Evolutionary conservation across 2,329 filamentous ascomycete species (phyloP).

Genomic region (Fusarium brevicatenulatum): DNA sequence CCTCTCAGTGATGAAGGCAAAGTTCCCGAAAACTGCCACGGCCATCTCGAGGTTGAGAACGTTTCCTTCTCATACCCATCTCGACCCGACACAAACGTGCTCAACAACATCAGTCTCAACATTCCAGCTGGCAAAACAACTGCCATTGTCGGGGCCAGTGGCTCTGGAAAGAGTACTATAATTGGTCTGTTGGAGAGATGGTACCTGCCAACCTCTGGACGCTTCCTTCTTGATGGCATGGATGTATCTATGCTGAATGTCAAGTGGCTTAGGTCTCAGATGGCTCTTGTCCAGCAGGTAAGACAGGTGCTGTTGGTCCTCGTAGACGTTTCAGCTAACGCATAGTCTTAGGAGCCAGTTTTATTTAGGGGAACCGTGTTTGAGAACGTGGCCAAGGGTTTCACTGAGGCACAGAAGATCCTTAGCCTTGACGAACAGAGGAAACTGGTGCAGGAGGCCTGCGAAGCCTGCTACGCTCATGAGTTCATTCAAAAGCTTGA

Average conservation of each 20-base stretch:
- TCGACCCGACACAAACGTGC: slow-evolving; percentile 65
- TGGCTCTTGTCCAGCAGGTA: slow-evolving; percentile 53
- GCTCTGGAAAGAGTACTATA: slow-evolving; percentile 76
- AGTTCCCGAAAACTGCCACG: slow-evolving; percentile 29
- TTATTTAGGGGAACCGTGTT: slow-evolving; percentile 45
- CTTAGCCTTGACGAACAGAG: background rate
- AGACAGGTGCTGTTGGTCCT: fast-evolving
- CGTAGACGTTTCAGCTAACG: background rate
- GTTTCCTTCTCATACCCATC: slow-evolving; percentile 75
- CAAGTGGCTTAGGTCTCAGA: slow-evolving; percentile 59
- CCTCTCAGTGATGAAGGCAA: slow-evolving; percentile 8
- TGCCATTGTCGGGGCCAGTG: slow-evolving; percentile 76
- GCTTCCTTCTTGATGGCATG: slow-evolving; percentile 51
- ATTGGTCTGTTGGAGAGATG: slow-evolving; percentile 73
- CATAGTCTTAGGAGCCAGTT: slow-evolving; percentile 29
- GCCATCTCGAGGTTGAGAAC: slow-evolving; percentile 61
- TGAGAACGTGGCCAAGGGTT: slow-evolving; percentile 41
- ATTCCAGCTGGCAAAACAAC: slow-evolving; percentile 70
- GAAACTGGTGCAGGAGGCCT: slow-evolving; percentile 26
- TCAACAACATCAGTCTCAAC: slow-evolving; percentile 63
- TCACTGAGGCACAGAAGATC: slow-evolving; percentile 25
- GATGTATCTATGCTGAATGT: slow-evolving; percentile 53
- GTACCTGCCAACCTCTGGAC: slow-evolving; percentile 58
- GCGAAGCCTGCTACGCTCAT: slow-evolving; percentile 37
- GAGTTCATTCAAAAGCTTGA: slow-evolving; percentile 39